A percentile compares a stretch with the other conserved stretches of the same genome.
Evolutionary conservation across 257 asterid genomes (phyloP).

Genomic region (Scutellaria galericulata): DNA sequence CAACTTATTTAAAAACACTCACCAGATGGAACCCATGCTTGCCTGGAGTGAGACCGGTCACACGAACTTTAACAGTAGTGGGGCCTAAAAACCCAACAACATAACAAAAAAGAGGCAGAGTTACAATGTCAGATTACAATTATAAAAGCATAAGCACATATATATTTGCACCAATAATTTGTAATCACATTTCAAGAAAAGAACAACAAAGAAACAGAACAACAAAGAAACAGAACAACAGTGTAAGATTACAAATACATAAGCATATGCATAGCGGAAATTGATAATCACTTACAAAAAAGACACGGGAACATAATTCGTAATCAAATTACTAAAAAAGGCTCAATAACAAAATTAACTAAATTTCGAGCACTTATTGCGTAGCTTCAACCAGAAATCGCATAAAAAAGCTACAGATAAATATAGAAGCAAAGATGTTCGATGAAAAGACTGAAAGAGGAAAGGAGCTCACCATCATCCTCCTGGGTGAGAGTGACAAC

Average conservation of each 20-base stretch:
- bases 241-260: not conserved
- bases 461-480: conserved; percentile 53
- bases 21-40: conserved; percentile 94
- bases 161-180: not conserved
- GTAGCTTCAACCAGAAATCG: not conserved
- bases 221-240: conserved; percentile 20
- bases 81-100: conserved; percentile 58
- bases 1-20: conserved; percentile 37
- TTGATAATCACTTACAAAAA: not conserved
- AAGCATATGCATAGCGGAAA: not conserved
- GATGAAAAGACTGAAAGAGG: conserved; percentile 37
- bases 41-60: conserved; percentile 92
- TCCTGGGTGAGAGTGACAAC: conserved; percentile 89
- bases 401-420: not conserved
- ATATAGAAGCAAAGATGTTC: conserved; percentile 25
- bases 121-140: conserved; percentile 21
- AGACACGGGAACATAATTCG: not conserved
- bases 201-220: not conserved
- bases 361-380: conserved; percentile 7
- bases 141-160: not conserved
- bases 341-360: not conserved
- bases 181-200: not conserved
- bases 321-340: not conserved
- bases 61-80: conserved; percentile 80
- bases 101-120: conserved; percentile 22